Percentiles rank a stretch among this genome's conserved stretches.
Evolutionary conservation across 169 alveolate species (phyloP).

Genomic region (Plasmodium cynomolgi): DNA sequence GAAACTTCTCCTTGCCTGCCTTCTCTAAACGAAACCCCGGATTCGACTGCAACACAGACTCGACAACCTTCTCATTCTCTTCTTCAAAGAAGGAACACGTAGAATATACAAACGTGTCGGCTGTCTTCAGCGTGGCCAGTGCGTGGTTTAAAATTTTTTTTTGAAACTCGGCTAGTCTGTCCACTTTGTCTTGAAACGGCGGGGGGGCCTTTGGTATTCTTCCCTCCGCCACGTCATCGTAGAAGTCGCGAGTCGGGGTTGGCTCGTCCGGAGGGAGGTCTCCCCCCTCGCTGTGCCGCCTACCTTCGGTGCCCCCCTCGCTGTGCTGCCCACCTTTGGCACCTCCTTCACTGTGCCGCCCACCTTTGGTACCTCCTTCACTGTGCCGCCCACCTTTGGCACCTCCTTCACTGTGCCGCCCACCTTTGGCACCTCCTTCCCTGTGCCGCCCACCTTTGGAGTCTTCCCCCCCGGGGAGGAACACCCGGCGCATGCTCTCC

Average conservation of each 20-base stretch:
- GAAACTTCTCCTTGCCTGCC: conserved; percentile 74
- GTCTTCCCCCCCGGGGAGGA: not conserved
- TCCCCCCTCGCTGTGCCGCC: not conserved
- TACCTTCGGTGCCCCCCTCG: not conserved
- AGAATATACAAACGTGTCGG: conserved; percentile 59
- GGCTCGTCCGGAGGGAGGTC: not conserved
- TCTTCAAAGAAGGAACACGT: conserved; percentile 75
- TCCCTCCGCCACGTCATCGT: not conserved
- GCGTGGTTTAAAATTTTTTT: conserved; percentile 62
- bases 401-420: not conserved
- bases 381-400: not conserved
- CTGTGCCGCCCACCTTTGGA: not conserved
- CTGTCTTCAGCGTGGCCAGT: not conserved
- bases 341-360: not conserved
- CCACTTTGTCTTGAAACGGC: conserved; percentile 9
- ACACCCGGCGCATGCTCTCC: not conserved
- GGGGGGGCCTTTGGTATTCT: conserved; percentile 39
- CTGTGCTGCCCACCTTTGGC: not conserved
- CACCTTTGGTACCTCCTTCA: not conserved
- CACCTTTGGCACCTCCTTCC: not conserved
- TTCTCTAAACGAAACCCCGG: conserved; percentile 9
- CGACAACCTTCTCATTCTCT: conserved; percentile 73
- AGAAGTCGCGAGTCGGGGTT: not conserved
- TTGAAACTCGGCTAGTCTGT: conserved; percentile 49
- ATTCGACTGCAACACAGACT: conserved; percentile 16